phyloP scores from a whole-genome alignment of 352 stramenopile genomes.

The Phytophthora tentaculata region DNA sequence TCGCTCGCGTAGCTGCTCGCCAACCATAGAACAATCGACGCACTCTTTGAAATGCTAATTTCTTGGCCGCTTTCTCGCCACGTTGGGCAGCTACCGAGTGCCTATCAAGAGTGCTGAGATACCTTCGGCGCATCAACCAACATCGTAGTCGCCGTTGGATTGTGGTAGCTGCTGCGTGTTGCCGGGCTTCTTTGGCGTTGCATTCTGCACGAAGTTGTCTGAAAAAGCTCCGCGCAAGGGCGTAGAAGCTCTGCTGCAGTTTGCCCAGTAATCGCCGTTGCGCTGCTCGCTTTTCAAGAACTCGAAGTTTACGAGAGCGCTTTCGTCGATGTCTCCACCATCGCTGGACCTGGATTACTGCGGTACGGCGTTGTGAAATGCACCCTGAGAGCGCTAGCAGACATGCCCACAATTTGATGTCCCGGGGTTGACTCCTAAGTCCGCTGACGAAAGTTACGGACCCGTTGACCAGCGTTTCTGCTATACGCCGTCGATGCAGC shows the following conservation, averaged over 20 bases:
- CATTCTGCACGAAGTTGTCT: conserved; percentile 42
- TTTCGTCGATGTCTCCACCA: conserved; percentile 46
- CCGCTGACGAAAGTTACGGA: conserved; percentile 16
- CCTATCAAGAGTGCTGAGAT: conserved; percentile 42
- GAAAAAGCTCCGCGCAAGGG: conserved; percentile 56
- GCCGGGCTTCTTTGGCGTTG: conserved; percentile 39
- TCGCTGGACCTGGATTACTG: conserved; percentile 35
- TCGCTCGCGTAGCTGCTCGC: conserved; percentile 15
- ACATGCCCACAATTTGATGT: conserved; percentile 59
- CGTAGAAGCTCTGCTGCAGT: conserved; percentile 50
- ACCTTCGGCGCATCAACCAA: conserved; percentile 57
- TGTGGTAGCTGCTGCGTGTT: conserved; percentile 44
- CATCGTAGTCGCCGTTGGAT: conserved; percentile 52
- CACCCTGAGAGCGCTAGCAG: conserved; percentile 56
- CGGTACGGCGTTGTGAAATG: conserved; percentile 28
- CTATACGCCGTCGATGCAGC: conserved; percentile 40
- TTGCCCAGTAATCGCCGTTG: conserved; percentile 48
- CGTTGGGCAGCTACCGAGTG: conserved; percentile 29
- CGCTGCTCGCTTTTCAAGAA: conserved; percentile 43
- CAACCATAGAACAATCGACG: conserved; percentile 36
- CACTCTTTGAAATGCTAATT: conserved; percentile 30
- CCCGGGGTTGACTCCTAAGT: conserved; percentile 41
- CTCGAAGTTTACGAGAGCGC: conserved; percentile 26
- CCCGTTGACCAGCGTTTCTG: conserved; percentile 44
- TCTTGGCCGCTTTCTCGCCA: conserved; percentile 36